Evolutionary conservation across 495 filamentous ascomycete species (phyloP), one percentile per base, ranked within the genome.

Genomic region (Aspergillus haitiensis): DNA sequence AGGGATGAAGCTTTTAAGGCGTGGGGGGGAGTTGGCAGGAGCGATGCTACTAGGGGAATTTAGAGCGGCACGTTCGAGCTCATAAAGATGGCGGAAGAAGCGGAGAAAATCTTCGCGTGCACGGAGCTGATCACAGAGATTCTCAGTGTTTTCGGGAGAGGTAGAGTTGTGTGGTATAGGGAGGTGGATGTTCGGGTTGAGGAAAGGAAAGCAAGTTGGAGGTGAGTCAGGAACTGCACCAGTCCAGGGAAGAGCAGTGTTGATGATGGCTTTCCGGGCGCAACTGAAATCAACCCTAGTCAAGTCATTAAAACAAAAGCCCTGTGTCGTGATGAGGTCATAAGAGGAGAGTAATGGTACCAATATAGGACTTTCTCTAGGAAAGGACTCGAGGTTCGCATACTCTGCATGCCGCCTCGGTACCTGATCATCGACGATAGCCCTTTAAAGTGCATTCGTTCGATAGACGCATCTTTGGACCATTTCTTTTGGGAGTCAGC

Each of bases 391-490:
- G 63, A 60, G 18, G 55, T 18, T 27, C 60, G 61, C 61, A 70
- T 61, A 39, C 56, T 66, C 45, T 59, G 65, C 66, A 70, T 70
- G 1, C 68, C 68, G 31, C 65, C 68, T 50, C 68, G 58, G 45
- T 64, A 60, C 44, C 65, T 56, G 48, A 70, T 64, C 68, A 70
- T 66, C 27, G 63, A 66, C 8, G 66, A 56, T n/a, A 70, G 54
- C 10, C 68, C 68, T 15, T 60, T 52, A 27, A 70, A 68, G 37
- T 70, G 68, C 68, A 70, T 70, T 45, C 59, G 61, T 58, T 70
- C 68, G 33, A 70, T 65, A 1, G 68, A 70, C 5, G 66, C 55
- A 58, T 70, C 68, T 51, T 67, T 68, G 3, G 68, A 70, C 68
- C 68, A 70, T 70, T 70, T 70, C 68, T 70, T 16, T 46, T 35